phyloP scores from a whole-genome alignment of 768 basidiomycete genomes.

The Lyophyllum atratum region DNA sequence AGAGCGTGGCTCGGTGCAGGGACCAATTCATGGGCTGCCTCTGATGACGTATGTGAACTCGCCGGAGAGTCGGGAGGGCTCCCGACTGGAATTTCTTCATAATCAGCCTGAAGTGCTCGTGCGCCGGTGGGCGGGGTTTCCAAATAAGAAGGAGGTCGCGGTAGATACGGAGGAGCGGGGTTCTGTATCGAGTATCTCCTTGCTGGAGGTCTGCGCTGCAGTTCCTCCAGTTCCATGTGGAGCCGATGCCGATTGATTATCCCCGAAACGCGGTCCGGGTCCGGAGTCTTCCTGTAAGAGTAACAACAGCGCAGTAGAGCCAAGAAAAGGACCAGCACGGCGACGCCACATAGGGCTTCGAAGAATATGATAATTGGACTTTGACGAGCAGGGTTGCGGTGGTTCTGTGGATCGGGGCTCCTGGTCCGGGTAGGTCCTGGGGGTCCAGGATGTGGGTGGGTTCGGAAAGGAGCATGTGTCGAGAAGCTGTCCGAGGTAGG shows the following conservation, averaged over 20 bases:
- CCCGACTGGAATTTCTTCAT: conserved; percentile 10
- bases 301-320: conserved; percentile 42
- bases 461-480: conserved; percentile 3
- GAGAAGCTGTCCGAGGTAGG: conserved; percentile 3
- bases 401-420: not conserved
- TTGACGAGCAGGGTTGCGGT: conserved; percentile 21
- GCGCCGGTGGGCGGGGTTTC: conserved; percentile 1
- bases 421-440: conserved; percentile 13
- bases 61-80: conserved; percentile 17
- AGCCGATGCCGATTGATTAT: conserved; percentile 46
- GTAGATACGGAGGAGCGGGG: conserved; percentile 55
- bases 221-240: conserved; percentile 52
- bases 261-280: conserved; percentile 44
- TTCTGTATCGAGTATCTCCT: conserved; percentile 33
- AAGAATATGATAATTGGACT: conserved; percentile 44
- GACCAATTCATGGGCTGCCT: not conserved
- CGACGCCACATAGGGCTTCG: conserved; percentile 45
- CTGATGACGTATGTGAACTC: not conserved
- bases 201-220: conserved; percentile 37
- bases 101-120: conserved; percentile 6
- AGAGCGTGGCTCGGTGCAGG: conserved; percentile 3
- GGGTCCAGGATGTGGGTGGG: conserved; percentile 4
- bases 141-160: conserved; percentile 50
- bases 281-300: conserved; percentile 45
- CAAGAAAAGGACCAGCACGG: conserved; percentile 34